These are phyloP conservation scores for Fusarium sp. DNA, from an alignment of 2,329 filamentous ascomycete species.

Conservation along the genomic window DNA sequence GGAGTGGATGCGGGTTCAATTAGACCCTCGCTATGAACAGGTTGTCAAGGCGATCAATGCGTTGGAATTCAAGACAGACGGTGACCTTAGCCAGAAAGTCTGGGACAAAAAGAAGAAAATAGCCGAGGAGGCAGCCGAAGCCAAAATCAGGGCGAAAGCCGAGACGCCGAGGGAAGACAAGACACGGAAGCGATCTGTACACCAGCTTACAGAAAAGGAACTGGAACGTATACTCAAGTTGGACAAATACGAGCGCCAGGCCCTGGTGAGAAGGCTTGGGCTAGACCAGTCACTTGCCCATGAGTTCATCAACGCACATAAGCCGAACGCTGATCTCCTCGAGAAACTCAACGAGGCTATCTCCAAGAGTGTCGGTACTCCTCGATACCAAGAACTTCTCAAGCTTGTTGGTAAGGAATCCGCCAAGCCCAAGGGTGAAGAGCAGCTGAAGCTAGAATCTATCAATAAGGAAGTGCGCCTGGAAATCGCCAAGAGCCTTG, in stretches of 20 bases:
- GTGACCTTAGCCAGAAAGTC: too few species aligned
- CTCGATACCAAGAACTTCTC: not conserved
- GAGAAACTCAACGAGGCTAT: conserved; percentile 5
- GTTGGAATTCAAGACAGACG: not conserved
- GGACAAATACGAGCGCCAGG: not conserved
- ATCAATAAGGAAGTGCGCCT: not conserved
- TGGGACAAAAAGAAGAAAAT: too few species aligned
- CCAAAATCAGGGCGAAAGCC: not conserved
- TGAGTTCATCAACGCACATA: not conserved
- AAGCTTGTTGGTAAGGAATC: not conserved
- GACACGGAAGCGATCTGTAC: not conserved
- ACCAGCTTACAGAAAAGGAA: not conserved
- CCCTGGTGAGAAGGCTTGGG: not conserved
- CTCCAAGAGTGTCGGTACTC: not conserved
- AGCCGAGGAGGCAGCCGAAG: not conserved
- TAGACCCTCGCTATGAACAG: not conserved
- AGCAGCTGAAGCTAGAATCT: not conserved
- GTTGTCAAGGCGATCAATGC: not conserved
- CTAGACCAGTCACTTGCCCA: not conserved
- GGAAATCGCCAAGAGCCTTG: not conserved
- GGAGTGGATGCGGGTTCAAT: not conserved
- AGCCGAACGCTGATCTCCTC: not conserved
- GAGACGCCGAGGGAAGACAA: not conserved
- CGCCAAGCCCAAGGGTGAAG: not conserved
- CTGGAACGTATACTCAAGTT: not conserved